phyloP scores from a whole-genome alignment of 192 early-diverging fungal species.

The Coemansia pectinata region DNA sequence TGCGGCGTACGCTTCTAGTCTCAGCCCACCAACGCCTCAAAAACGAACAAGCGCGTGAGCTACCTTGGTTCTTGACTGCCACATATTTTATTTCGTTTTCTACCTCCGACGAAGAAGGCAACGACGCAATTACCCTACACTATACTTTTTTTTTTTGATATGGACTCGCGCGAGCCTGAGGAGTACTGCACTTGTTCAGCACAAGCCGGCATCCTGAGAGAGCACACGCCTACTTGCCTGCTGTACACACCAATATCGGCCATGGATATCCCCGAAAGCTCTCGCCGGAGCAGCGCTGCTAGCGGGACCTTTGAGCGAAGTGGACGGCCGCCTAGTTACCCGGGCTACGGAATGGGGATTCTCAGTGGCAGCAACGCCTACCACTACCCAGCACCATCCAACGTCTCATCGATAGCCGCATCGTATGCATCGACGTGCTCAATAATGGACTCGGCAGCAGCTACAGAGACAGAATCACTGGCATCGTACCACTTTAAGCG shows the following conservation, averaged over 20 bases:
- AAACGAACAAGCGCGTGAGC: background rate
- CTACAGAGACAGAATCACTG: conserved; percentile 49
- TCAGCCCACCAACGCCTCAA: background rate
- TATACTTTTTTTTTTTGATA: background rate
- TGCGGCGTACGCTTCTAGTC: background rate
- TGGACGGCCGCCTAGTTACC: conserved; percentile 40
- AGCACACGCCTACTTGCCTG: conserved; percentile 51
- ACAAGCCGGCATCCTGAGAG: conserved; percentile 26
- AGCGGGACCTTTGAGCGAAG: conserved; percentile 22
- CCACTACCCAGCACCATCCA: conserved; percentile 42
- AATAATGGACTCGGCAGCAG: conserved; percentile 51
- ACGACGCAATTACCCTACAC: background rate
- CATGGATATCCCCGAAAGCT: conserved; percentile 40
- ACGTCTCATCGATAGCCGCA: conserved; percentile 50
- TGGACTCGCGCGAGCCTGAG: conserved; percentile 44
- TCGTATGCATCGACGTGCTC: conserved; percentile 54
- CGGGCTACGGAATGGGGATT: conserved; percentile 37
- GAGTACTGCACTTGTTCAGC: conserved; percentile 52
- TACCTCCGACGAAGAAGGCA: background rate
- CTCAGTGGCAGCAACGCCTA: conserved; percentile 26
- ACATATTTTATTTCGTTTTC: background rate
- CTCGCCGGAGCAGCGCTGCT: conserved; percentile 24
- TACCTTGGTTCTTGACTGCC: background rate
- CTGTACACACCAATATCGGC: conserved; percentile 52
- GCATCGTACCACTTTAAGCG: conserved; percentile 44